Conservation (phyloP, 257 asterid genomes). For the Nicotiana sylvestris region DNA sequence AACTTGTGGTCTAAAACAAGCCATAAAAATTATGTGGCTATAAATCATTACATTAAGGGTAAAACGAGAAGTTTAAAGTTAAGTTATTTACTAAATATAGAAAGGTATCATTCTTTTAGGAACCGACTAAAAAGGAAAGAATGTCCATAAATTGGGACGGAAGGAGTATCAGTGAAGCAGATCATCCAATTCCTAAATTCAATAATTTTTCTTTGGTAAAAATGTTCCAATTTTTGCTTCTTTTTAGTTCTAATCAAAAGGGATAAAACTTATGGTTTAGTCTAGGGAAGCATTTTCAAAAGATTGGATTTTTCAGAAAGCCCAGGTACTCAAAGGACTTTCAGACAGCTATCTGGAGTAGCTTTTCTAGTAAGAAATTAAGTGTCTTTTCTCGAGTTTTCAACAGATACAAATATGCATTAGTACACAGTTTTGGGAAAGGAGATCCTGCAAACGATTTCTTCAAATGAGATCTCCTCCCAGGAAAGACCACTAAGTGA, state of each 20-base stretch:
- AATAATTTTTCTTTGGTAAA: neutral
- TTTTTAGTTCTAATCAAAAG: neutral
- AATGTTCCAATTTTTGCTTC: neutral
- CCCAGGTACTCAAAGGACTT: neutral
- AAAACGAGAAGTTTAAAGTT: too few relatives aligned
- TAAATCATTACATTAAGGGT: too few relatives aligned
- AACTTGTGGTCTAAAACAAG: too few relatives aligned
- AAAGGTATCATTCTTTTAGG: too few relatives aligned
- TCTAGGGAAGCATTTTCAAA: neutral
- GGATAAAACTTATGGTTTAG: neutral
- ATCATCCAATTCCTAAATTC: neutral
- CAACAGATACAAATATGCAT: neutral
- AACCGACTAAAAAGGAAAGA: too few relatives aligned
- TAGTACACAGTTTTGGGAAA: neutral
- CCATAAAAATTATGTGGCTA: too few relatives aligned
- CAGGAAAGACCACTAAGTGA: neutral
- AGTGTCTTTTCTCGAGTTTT: neutral
- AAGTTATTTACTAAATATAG: too few relatives aligned
- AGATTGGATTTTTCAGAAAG: neutral
- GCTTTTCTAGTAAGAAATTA: neutral
- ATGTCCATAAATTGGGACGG: too few relatives aligned
- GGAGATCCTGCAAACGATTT: neutral
- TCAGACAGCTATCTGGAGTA: neutral
- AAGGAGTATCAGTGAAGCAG: neutral
- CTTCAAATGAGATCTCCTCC: neutral